Conservation (phyloP, 768 basidiomycete genomes). For the Nidula microcarpa region DNA sequence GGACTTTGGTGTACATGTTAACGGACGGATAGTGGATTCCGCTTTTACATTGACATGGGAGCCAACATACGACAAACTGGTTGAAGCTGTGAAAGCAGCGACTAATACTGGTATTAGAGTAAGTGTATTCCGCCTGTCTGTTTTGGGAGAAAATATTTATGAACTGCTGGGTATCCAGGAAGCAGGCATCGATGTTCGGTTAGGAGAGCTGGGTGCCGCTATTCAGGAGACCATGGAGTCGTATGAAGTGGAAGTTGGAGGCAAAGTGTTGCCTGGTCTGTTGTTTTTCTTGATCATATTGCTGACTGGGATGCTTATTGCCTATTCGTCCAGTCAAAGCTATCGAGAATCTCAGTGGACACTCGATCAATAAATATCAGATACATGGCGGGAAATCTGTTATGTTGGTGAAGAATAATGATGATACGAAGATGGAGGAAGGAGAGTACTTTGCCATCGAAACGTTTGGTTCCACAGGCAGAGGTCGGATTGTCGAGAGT, state of each 20-base stretch:
- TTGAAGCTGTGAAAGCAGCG: constrained; percentile 91
- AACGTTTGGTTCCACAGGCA: constrained; percentile 97
- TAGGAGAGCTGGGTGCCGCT: constrained; percentile 86
- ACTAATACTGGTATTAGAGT: constrained; percentile 91
- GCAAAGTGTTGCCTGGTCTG: constrained; percentile 79
- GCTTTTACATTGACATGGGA: constrained; percentile 93
- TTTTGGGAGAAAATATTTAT: background rate
- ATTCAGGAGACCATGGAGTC: constrained; percentile 99
- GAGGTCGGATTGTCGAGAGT: constrained; percentile 81
- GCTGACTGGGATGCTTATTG: background rate
- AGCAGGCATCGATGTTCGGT: constrained; percentile 92
- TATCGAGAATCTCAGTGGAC: constrained; percentile 92
- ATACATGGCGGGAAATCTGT: constrained; percentile 96
- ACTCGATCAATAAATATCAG: constrained; percentile 85
- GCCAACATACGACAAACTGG: constrained; percentile 82
- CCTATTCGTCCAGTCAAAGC: constrained; percentile 66
- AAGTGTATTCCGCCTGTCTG: constrained; percentile 2
- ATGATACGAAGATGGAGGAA: constrained; percentile 97
- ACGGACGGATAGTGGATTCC: constrained; percentile 92
- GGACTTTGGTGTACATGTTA: constrained; percentile 96
- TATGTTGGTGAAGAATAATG: constrained; percentile 82
- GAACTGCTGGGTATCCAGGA: constrained; percentile 48
- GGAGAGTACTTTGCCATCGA: constrained; percentile 99
- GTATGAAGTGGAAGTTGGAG: constrained; percentile 92
- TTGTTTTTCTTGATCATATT: constrained; percentile 1